Evolutionary conservation across 768 basidiomycete genomes (phyloP), one percentile per base, ranked within the genome.

Genomic region (Lyophyllum atratum): DNA sequence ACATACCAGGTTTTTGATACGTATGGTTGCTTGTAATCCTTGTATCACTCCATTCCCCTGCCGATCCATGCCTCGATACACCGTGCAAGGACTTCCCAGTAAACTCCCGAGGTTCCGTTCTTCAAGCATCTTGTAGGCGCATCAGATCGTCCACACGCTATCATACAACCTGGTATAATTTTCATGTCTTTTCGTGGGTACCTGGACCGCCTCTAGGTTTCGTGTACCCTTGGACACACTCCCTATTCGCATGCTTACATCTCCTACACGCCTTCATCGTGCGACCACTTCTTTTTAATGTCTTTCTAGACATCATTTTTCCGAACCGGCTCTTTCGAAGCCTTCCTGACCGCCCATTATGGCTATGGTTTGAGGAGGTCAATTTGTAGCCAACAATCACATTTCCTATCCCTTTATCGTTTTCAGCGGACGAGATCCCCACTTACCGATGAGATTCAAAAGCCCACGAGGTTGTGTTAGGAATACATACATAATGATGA

Each of bases 311-410:
- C 48, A 21, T 58, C 21, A 49, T 56, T 31, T 43, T 50, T 51
- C 42, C 49, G 14, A 45, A 22, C 28, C 59, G 82, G 82, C 82
- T 81, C 82, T 79, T 69, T 83, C 82, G 82, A 84, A 84, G 82
- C 82, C 78, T 80, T 55, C 62, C 70, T 61, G 68, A 72, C 69
- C 70, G 72, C 75, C 73, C 51, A 43, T 15, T 25, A 47, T 56
- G 68, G 74, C 73, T 64, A 72, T 80, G 78, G 68, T 74, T 72
- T 66, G 70, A 66, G 64, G 74, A 78, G 84, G 85, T 85, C 84
- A 85, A 85, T 76, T 49, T 79, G 83, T 69, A 84, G 84, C 84
- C 84, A 75, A 85, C 51, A 85, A 63, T 19, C 60, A 76, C 57
- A 15, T 37, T 29, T 59, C 59, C 46, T 49, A 37, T 54, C 34